These are phyloP conservation scores for Rubus parviflorus DNA, from an alignment of 306 rosid genomes.

Conservation along the genomic window DNA sequence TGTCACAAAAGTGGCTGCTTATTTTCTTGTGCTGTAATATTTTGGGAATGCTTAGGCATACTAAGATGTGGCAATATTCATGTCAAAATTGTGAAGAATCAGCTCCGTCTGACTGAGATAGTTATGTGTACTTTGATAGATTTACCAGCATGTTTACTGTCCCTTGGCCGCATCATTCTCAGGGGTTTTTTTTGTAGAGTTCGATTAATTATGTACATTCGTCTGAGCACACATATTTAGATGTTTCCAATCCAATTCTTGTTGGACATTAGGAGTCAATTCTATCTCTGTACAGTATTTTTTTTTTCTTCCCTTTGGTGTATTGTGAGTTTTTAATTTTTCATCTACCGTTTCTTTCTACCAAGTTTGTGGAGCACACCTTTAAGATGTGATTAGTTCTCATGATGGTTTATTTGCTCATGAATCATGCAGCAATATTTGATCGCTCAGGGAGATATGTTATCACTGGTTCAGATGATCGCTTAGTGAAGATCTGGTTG, in stretches of 20 bases:
- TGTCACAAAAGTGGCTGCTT: neutral
- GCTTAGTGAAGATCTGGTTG: slow-evolving; percentile 96
- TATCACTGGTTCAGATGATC: slow-evolving; percentile 97
- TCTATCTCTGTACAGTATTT: neutral
- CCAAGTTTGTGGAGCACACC: neutral
- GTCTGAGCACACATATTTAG: neutral
- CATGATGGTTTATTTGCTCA: slow-evolving; percentile 32
- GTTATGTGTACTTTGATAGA: neutral
- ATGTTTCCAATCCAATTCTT: neutral
- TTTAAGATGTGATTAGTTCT: slow-evolving; percentile 21
- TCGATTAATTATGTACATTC: neutral
- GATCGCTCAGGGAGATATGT: slow-evolving; percentile 95
- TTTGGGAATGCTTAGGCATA: neutral
- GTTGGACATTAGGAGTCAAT: neutral
- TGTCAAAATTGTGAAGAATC: neutral
- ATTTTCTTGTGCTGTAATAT: neutral
- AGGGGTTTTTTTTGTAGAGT: neutral
- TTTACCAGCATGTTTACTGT: neutral
- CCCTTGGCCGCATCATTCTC: neutral
- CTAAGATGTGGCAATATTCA: neutral
- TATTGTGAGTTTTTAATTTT: neutral
- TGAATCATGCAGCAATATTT: slow-evolving; percentile 72
- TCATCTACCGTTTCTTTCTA: neutral
- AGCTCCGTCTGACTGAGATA: neutral
- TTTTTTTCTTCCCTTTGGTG: neutral